Conservation (phyloP, 192 early-diverging fungal species). For the Backusella tuberculispora region DNA sequence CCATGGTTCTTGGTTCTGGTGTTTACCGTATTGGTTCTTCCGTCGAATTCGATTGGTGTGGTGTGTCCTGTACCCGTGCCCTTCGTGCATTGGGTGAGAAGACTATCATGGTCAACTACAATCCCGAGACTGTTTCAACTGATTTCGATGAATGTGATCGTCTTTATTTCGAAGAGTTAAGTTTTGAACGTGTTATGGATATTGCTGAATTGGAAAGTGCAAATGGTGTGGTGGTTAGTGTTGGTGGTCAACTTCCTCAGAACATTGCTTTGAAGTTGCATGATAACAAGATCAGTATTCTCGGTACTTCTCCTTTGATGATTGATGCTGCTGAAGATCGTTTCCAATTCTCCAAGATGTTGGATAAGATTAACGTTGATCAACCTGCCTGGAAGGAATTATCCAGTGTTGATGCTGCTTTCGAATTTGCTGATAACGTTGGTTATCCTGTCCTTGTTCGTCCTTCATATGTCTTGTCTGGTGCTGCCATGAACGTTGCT, state of each 20-base stretch:
- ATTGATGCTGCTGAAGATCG: slow-evolving; percentile 96
- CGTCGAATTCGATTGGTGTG: slow-evolving; percentile 98
- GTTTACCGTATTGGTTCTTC: slow-evolving; percentile 97
- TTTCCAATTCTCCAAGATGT: slow-evolving; percentile 90
- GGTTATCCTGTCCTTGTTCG: slow-evolving; percentile 94
- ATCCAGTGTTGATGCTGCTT: slow-evolving; percentile 79
- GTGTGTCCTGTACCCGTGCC: slow-evolving; percentile 79
- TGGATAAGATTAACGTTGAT: slow-evolving; percentile 93
- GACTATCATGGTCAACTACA: slow-evolving; percentile 99
- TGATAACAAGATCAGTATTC: slow-evolving; percentile 74
- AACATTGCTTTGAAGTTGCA: slow-evolving; percentile 92
- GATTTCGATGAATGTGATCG: slow-evolving; percentile 98
- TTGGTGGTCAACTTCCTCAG: slow-evolving; percentile 96
- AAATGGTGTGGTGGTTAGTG: slow-evolving; percentile 84
- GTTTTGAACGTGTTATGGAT: slow-evolving; percentile 93
- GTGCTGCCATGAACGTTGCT: slow-evolving; percentile 97
- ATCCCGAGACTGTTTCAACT: slow-evolving; percentile 97
- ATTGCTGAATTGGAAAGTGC: slow-evolving; percentile 90
- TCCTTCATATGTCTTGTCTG: slow-evolving; percentile 96
- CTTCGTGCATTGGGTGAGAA: slow-evolving; percentile 78
- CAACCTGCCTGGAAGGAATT: slow-evolving; percentile 98
- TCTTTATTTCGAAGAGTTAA: slow-evolving; percentile 98
- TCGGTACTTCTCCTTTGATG: slow-evolving; percentile 90
- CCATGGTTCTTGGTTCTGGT: slow-evolving; percentile 96
- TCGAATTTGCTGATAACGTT: slow-evolving; percentile 81